Percentiles rank a stretch among this genome's conserved stretches.
Conservation (phyloP, 2,329 filamentous ascomycete species). For the Bipolaris zeicola region DNA sequence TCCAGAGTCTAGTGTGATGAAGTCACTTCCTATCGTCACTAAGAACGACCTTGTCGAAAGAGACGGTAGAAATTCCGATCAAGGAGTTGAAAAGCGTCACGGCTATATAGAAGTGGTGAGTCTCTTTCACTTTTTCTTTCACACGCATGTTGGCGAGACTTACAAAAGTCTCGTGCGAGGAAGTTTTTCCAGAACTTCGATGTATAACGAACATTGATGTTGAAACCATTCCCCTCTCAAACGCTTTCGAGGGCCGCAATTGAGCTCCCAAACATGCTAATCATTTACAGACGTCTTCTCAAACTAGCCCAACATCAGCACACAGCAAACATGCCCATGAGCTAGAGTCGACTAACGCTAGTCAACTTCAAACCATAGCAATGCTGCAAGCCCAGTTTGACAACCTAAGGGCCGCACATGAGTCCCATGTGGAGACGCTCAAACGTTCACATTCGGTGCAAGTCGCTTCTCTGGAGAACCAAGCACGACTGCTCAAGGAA, state of each 20-base stretch:
- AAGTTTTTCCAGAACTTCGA: slow-evolving; percentile 35
- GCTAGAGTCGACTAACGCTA: slow-evolving; percentile 36
- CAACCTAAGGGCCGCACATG: slow-evolving; percentile 46
- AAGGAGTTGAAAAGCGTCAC: slow-evolving; percentile 14
- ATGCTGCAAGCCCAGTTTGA: slow-evolving; percentile 45
- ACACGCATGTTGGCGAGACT: slow-evolving; percentile 23
- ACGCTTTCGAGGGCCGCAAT: background rate
- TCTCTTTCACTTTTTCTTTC: slow-evolving; percentile 29
- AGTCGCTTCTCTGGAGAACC: slow-evolving; percentile 46
- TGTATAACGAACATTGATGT: background rate
- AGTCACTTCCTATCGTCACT: slow-evolving; percentile 30
- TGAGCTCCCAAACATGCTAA: slow-evolving; percentile 13
- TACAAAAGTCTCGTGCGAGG: slow-evolving; percentile 26
- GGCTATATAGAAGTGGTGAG: slow-evolving; percentile 38
- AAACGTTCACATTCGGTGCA: slow-evolving; percentile 49
- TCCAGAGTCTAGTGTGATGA: slow-evolving; percentile 25
- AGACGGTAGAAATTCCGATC: slow-evolving; percentile 22
- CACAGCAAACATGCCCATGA: slow-evolving; percentile 34
- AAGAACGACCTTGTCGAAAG: slow-evolving; percentile 29
- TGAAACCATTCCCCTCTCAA: background rate
- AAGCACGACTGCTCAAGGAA: slow-evolving; percentile 48
- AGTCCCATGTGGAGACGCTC: slow-evolving; percentile 47
- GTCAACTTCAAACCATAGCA: slow-evolving; percentile 41
- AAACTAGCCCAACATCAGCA: slow-evolving; percentile 19
- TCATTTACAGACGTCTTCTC: slow-evolving; percentile 23